Evolutionary conservation across 805 yeast species (phyloP).

Genomic region (Schwanniomyces polymorphus): DNA sequence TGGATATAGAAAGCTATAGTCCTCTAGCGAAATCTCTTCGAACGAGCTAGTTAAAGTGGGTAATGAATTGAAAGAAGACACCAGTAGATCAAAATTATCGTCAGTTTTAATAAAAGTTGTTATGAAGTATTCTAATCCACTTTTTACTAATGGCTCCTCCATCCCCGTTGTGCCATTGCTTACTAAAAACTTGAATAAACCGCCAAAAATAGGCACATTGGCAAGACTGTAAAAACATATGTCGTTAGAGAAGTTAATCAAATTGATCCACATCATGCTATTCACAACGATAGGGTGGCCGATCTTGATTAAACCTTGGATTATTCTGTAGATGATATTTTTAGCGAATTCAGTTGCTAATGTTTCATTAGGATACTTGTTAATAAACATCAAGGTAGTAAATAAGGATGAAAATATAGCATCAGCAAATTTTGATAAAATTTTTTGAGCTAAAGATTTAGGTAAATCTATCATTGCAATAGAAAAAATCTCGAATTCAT

Average conservation of each 20-base stretch:
- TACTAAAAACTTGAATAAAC: constrained; percentile 17
- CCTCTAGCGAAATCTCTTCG: constrained; percentile 11
- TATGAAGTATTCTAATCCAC: constrained; percentile 22
- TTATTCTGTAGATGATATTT: constrained; percentile 4
- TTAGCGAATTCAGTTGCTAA: constrained; percentile 1
- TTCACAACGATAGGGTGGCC: constrained; percentile 7
- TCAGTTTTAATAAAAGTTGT: constrained; percentile 17
- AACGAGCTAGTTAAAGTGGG: not conserved
- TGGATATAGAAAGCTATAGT: constrained; percentile 15
- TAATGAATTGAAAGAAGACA: not conserved
- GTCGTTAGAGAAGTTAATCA: constrained; percentile 30
- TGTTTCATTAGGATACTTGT: constrained; percentile 2
- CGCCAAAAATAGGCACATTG: constrained; percentile 15
- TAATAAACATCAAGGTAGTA: constrained; percentile 9
- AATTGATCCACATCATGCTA: constrained; percentile 24
- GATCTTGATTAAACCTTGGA: constrained; percentile 8
- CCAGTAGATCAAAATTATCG: constrained; percentile 1
- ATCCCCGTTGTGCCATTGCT: constrained; percentile 4
- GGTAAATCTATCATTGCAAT: constrained; percentile 8
- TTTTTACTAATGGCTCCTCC: constrained; percentile 18
- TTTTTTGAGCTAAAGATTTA: constrained; percentile 7
- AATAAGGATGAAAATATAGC: constrained; percentile 15
- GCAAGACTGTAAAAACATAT: constrained; percentile 27
- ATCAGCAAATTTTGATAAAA: constrained; percentile 12
- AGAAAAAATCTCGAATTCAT: constrained; percentile 16